Base-by-base conservation (phyloP, 1,139 yeast genomes). In the Diutina sp. region DNA sequence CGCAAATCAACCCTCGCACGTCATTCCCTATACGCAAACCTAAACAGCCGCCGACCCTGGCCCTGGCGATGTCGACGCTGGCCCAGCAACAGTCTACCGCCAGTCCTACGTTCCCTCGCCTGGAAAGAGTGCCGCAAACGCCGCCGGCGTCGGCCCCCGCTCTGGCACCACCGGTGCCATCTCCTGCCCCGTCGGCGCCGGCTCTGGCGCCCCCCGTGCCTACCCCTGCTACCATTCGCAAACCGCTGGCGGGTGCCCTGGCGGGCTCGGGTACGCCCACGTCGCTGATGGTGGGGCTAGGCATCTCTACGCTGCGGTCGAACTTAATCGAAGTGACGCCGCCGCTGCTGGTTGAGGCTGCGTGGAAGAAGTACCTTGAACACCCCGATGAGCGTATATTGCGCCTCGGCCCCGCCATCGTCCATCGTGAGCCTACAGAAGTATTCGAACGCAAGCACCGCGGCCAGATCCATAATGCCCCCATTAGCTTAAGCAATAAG, bases 351-450 rank as follows among this genome's bases (percentile, higher is more conserved):
- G 65, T 84, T 2, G 96, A 90, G 63, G 70, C 80, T 29, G 86
- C 87, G 38, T 90, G 93, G 90, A 76, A 80, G 12, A 70, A 74
- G 52, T 80, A 78, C 61, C 72, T 90, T 59, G 72, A 71, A 14
- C 82, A 81, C 62, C 72, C 79, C 1, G 85, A 86, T 56, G 98
- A 91, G 68, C 76, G 95, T 57, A 78, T 90, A 1, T 62, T 90
- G 56, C 82, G 82, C 60, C 77, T 81, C 21, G 97, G 95, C 0
- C 75, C 76, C 16, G 79, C 74, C 0, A 68, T 72, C 56, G 75
- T 69, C 2, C 67, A 66, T 41, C 69, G 65, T 57, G 69, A 69
- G 41, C 51, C 65, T 0, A 80, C 83, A 0, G 85, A 79, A 2
- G 53, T 60, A 0, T 78, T 87, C 61, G 89, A 85, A 58, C 79